These are phyloP conservation scores for Pseudogymnoascus sp. DNA, from an alignment of 2,329 filamentous ascomycete genomes.

Conservation along the genomic window DNA sequence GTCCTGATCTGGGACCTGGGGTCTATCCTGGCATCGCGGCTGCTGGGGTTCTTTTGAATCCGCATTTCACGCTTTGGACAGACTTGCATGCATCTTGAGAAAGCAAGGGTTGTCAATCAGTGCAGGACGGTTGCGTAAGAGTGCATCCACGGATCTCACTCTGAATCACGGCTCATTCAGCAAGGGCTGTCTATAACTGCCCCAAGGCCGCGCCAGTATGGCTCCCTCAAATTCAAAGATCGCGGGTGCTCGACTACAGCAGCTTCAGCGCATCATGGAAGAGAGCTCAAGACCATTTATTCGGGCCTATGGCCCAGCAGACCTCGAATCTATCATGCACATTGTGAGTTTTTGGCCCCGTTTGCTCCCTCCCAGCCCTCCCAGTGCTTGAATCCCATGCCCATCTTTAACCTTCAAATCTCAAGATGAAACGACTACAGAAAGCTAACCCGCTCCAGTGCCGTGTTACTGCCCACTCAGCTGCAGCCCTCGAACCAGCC, in stretches of 20 bases:
- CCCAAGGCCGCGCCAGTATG: slow-evolving; percentile 5
- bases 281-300: slow-evolving; percentile 2
- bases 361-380: not conserved
- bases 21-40: slow-evolving; percentile 5
- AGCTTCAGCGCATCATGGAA: slow-evolving; percentile 1
- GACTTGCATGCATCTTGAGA: not conserved
- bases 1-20: not conserved
- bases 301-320: not conserved
- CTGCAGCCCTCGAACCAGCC: not conserved
- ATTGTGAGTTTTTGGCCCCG: not conserved
- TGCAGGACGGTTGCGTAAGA: slow-evolving; percentile 8
- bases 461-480: slow-evolving; percentile 1
- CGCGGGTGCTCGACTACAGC: not conserved
- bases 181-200: slow-evolving; percentile 3
- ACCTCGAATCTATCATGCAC: not conserved
- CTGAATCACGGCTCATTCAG: slow-evolving; percentile 5
- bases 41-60: slow-evolving; percentile 2
- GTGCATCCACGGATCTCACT: not conserved
- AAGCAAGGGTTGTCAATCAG: not conserved
- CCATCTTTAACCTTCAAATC: not conserved
- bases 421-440: not conserved
- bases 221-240: slow-evolving; percentile 7
- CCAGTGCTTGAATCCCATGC: not conserved
- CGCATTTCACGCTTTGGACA: not conserved
- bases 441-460: not conserved